A percentile compares a stretch with the other conserved stretches of the same genome.
phyloP scores from a whole-genome alignment of 805 yeast genomes.

The Tetrapisispora pingtungensis region DNA sequence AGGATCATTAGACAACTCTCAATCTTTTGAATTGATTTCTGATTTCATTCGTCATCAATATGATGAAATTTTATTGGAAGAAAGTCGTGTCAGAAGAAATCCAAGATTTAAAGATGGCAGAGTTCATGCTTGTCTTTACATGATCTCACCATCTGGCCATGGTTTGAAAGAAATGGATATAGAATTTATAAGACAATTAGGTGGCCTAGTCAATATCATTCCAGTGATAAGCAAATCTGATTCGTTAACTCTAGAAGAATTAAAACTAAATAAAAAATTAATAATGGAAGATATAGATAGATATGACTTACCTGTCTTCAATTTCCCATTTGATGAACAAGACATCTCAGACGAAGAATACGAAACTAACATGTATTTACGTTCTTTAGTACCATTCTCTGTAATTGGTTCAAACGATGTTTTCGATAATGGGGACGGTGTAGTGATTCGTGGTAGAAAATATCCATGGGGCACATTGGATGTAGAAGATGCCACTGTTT shows the following conservation, averaged over 20 bases:
- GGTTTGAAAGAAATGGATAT: slow-evolving; percentile 71
- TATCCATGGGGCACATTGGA: slow-evolving; percentile 54
- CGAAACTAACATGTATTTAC: slow-evolving; percentile 55
- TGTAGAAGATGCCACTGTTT: slow-evolving; percentile 60
- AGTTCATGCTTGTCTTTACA: slow-evolving; percentile 65
- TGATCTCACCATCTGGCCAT: slow-evolving; percentile 79
- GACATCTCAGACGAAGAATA: slow-evolving; percentile 51
- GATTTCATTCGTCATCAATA: slow-evolving; percentile 75
- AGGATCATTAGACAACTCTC: slow-evolving; percentile 57
- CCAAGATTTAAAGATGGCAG: slow-evolving; percentile 80
- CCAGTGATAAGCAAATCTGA: slow-evolving; percentile 85
- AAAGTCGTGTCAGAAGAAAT: slow-evolving; percentile 70
- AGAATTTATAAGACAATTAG: slow-evolving; percentile 65
- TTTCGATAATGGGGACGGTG: slow-evolving; percentile 36
- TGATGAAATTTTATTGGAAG: slow-evolving; percentile 74
- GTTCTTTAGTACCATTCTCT: slow-evolving; percentile 57
- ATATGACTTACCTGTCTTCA: slow-evolving; percentile 61
- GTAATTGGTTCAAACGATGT: slow-evolving; percentile 60
- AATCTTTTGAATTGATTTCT: slow-evolving; percentile 58
- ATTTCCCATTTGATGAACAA: slow-evolving; percentile 54
- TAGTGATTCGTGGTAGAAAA: slow-evolving; percentile 38
- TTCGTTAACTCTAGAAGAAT: slow-evolving; percentile 70
- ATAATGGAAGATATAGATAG: slow-evolving; percentile 67
- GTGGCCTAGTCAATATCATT: slow-evolving; percentile 70
- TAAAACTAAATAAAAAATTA: slow-evolving; percentile 60